Conservation (phyloP, 768 basidiomycete species). For the Lactarius evosmus region DNA sequence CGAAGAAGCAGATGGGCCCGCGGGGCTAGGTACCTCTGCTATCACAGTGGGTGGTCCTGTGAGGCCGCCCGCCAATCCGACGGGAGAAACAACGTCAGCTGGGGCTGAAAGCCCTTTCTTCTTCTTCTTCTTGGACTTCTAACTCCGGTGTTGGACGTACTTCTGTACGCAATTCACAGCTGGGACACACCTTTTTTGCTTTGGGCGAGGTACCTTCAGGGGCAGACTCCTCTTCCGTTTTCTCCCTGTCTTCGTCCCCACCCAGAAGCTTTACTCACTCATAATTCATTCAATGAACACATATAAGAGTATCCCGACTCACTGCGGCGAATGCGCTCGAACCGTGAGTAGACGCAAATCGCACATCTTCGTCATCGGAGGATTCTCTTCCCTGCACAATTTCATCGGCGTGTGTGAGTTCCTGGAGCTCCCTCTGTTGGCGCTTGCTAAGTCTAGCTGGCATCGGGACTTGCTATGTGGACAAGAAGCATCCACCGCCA, state of each 20-base stretch:
- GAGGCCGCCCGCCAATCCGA: slow-evolving; percentile 13
- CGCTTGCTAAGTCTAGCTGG: slow-evolving; percentile 76
- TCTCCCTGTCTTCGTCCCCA: slow-evolving; percentile 7
- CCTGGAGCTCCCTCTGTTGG: slow-evolving; percentile 82
- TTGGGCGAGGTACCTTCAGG: slow-evolving; percentile 10
- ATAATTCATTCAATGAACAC: background rate
- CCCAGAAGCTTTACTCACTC: slow-evolving; percentile 20
- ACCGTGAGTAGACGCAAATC: slow-evolving; percentile 4
- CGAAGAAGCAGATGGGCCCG: slow-evolving; percentile 12
- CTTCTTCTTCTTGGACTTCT: slow-evolving; percentile 43
- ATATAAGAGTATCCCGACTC: slow-evolving; percentile 10
- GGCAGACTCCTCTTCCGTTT: slow-evolving; percentile 11
- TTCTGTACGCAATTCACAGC: background rate
- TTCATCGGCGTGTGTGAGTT: slow-evolving; percentile 57
- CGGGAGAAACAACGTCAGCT: background rate
- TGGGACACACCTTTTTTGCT: slow-evolving; percentile 28
- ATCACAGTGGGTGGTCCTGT: slow-evolving; percentile 11
- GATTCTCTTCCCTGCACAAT: slow-evolving; percentile 37
- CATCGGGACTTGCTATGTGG: slow-evolving; percentile 40
- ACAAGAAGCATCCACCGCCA: background rate
- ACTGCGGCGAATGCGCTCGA: slow-evolving; percentile 27
- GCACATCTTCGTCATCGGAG: slow-evolving; percentile 28
- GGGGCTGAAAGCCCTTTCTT: slow-evolving; percentile 29
- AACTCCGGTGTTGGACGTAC: slow-evolving; percentile 1
- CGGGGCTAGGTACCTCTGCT: slow-evolving; percentile 2